Evolutionary conservation across 2,329 filamentous ascomycete genomes (phyloP).

Genomic region (Talaromyces atroroseus): DNA sequence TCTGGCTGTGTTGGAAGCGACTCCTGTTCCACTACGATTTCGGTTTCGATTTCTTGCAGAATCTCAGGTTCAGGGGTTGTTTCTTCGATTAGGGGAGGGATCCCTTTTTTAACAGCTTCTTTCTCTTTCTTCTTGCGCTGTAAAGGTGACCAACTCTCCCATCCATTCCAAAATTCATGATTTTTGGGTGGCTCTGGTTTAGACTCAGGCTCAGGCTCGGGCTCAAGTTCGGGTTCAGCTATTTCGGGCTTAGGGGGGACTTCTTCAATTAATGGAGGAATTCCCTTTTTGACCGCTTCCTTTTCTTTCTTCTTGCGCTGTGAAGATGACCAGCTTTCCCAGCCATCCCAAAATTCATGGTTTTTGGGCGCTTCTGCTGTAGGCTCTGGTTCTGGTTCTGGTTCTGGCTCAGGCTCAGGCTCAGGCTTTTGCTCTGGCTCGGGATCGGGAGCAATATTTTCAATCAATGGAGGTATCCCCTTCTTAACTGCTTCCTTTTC

Average conservation of each 20-base stretch:
- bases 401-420: conserved; percentile 20
- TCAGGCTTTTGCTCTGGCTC: conserved; percentile 4
- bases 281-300: conserved; percentile 7
- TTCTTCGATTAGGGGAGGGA: conserved; percentile 18
- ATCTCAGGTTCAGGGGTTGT: conserved; percentile 44
- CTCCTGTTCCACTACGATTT: conserved; percentile 11
- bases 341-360: conserved; percentile 7
- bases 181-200: conserved; percentile 17
- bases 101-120: conserved; percentile 27
- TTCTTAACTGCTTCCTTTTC: conserved; percentile 7
- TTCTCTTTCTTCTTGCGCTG: conserved; percentile 32
- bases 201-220: conserved; percentile 20
- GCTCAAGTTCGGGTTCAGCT: conserved; percentile 17
- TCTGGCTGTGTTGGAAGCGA: background rate
- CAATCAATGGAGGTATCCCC: conserved; percentile 6
- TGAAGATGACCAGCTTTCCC: background rate
- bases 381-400: conserved; percentile 23
- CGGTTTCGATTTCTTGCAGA: conserved; percentile 39
- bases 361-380: conserved; percentile 1
- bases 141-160: conserved; percentile 13
- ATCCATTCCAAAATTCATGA: conserved; percentile 7
- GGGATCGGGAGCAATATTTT: background rate
- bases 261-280: conserved; percentile 7
- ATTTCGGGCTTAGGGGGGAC: conserved; percentile 5
- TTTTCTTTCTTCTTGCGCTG: conserved; percentile 1